Base-by-base conservation (phyloP, 208 protist species). In the Cochliopodium minus region DNA sequence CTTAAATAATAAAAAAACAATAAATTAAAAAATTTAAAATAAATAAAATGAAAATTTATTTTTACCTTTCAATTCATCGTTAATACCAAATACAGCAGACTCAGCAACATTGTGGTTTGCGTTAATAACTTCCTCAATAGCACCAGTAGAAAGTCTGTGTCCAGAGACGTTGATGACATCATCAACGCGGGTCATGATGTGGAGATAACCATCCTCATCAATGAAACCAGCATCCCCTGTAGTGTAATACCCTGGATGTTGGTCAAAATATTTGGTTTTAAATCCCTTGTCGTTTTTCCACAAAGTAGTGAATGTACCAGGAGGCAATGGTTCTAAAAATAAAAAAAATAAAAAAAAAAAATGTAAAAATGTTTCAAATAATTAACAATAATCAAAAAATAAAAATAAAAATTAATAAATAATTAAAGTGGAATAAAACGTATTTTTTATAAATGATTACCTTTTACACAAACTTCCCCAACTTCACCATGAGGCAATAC, bases 21-120 rank as follows among this genome's bases (percentile, higher is more conserved):
- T n/a, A n/a, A n/a, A n/a, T n/a, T n/a, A n/a, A n/a, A n/a, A n/a
- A n/a, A n/a, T n/a, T n/a, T n/a, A n/a, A n/a, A n/a, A n/a, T n/a
- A n/a, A n/a, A n/a, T n/a, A n/a, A n/a, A n/a, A n/a, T n/a, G n/a
- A n/a, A n/a, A n/a, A 92, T 55, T 95, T 90, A 59, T 70, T 63
- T 65, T 93, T 74, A 22, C 91, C 92, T 75, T 94, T 95, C 65
- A 96, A 70, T 28, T 85, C 76, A 61, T 79, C 88, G 11, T 86
- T 85, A 23, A 81, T 65, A 13, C 85, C 86, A 10, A 94, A 76
- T n/a, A 88, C 86, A 7, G 92, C 91, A 49, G 82, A 76, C 62
- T 96, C 90, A 15, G 65, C 57, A 11, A 71, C 57, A 17, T 49
- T 35, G 25, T 4, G 7, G 26, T 72, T 3, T 13, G 1, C 22